A percentile compares a stretch with the other conserved stretches of the same genome.
These are phyloP conservation scores for Ambrosiella xylebori DNA, from an alignment of 2,329 filamentous ascomycete species.

Conservation along the genomic window DNA sequence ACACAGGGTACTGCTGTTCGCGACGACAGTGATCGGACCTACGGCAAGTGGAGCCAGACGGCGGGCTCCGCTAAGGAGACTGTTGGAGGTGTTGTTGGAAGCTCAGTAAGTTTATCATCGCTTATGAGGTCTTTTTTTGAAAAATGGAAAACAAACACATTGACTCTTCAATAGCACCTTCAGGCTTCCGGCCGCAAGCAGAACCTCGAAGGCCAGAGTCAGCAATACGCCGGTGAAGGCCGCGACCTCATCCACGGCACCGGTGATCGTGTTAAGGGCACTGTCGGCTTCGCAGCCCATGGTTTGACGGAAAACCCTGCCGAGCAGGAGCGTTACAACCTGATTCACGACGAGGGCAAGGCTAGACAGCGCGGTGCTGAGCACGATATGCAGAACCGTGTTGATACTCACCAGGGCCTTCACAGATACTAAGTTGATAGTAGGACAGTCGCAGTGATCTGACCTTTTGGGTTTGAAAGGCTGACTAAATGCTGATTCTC, in stretches of 20 bases:
- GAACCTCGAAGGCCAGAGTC: neutral
- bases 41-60: constrained; percentile 75
- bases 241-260: constrained; percentile 35
- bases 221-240: neutral
- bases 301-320: constrained; percentile 52
- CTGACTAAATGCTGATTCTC: neutral
- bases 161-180: constrained; percentile 30
- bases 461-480: too few relatives aligned
- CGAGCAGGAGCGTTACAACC: constrained; percentile 46
- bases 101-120: constrained; percentile 33
- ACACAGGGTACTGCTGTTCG: constrained; percentile 48
- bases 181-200: constrained; percentile 47
- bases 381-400: constrained; percentile 60
- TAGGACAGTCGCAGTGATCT: neutral
- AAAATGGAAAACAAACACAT: neutral
- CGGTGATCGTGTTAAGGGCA: constrained; percentile 48
- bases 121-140: neutral
- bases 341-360: constrained; percentile 67
- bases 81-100: constrained; percentile 57
- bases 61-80: constrained; percentile 73
- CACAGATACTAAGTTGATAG: neutral
- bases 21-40: constrained; percentile 54
- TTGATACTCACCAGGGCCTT: constrained; percentile 24
- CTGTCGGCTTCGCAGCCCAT: constrained; percentile 54
- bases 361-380: constrained; percentile 70